Percentiles rank a stretch among this genome's conserved stretches.
Evolutionary conservation across 75 land plant species (phyloP).

Genomic region (Ceratopteris richardii): DNA sequence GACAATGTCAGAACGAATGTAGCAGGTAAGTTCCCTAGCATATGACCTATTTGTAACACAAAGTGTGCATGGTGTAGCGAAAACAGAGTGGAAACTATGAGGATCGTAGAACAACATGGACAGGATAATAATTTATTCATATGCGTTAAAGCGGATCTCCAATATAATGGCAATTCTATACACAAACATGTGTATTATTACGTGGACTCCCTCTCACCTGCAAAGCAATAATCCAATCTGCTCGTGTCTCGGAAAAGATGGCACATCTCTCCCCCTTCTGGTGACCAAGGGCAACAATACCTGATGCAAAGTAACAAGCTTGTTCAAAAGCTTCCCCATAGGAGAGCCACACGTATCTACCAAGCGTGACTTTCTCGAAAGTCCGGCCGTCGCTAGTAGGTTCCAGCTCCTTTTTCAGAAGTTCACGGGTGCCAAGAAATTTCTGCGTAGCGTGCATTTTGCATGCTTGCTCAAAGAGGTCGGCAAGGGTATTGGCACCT

Average conservation of each 20-base stretch:
- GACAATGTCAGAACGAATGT: no score
- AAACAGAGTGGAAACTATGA: no score
- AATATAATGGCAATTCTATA: no score
- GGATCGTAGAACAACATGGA: no score
- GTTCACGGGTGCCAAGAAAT: slow-evolving; percentile 52
- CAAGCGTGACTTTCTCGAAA: slow-evolving; percentile 81
- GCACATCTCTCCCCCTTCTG: slow-evolving; percentile 40
- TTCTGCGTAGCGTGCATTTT: slow-evolving; percentile 19
- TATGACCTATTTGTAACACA: no score
- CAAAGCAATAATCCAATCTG: slow-evolving; percentile 85
- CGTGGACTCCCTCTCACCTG: no score
- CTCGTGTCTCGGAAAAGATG: slow-evolving; percentile 90
- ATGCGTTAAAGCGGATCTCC: no score
- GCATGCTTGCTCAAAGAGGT: slow-evolving; percentile 78
- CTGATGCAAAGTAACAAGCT: slow-evolving; percentile 63
- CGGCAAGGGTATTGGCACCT: slow-evolving; percentile 73
- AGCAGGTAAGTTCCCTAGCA: no score
- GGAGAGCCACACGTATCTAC: slow-evolving; percentile 68
- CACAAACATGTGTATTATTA: no score
- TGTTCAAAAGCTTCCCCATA: slow-evolving; percentile 44
- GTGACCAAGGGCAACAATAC: slow-evolving; percentile 62
- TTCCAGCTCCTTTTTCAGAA: slow-evolving; percentile 39
- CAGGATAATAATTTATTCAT: no score
- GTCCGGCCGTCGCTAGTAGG: slow-evolving; percentile 47
- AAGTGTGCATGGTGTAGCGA: no score